These are phyloP conservation scores for Rutstroemia sp. DNA, from an alignment of 2,329 filamentous ascomycete genomes.

Conservation along the genomic window DNA sequence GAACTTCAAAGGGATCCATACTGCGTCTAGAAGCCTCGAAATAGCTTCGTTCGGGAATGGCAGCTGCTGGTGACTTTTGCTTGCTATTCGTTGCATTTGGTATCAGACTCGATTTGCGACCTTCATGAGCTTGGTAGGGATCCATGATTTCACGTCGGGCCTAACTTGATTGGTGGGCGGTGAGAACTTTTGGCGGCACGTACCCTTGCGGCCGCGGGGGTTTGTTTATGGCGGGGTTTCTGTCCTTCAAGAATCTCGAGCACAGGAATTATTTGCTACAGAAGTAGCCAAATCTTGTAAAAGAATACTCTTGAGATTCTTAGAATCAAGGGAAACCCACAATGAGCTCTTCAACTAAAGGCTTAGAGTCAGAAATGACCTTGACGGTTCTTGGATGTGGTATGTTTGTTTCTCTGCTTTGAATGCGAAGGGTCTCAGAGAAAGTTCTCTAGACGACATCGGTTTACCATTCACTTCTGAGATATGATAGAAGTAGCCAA, in stretches of 20 bases:
- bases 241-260: not conserved
- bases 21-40: not conserved
- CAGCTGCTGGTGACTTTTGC: not conserved
- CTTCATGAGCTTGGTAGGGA: not conserved
- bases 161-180: not conserved
- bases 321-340: not conserved
- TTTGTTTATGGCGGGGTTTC: not conserved
- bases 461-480: too few species aligned
- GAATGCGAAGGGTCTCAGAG: not conserved
- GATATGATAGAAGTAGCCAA: too few species aligned
- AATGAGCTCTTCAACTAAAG: not conserved
- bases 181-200: not conserved
- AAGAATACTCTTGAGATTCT: not conserved
- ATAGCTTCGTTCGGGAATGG: conserved; percentile 9
- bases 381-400: conserved; percentile 78
- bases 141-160: not conserved
- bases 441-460: not conserved
- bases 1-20: conserved; percentile 85
- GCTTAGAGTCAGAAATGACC: conserved; percentile 45
- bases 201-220: not conserved
- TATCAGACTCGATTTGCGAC: not conserved
- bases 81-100: not conserved
- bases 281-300: not conserved
- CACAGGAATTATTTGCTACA: too few species aligned
- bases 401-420: conserved; percentile 34